Evolutionary conservation across 441 rosid genomes (phyloP), one percentile per base, ranked within the genome.

Genomic region (Aleurites moluccanus): DNA sequence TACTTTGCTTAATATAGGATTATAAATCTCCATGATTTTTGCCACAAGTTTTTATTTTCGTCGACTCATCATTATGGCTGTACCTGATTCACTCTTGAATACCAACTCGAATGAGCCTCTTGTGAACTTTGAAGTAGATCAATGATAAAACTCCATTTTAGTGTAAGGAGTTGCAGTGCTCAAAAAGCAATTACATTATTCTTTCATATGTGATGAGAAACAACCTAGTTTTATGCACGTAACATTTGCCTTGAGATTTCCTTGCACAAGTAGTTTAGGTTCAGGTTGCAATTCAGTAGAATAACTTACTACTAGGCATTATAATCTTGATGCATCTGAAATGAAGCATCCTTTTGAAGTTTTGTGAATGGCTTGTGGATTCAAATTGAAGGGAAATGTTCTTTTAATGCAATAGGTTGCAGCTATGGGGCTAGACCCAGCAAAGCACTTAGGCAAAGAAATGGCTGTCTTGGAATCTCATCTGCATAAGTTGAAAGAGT

Each of bases 401-500:
- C 56, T 73, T 81, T 55, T 64, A 42, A 57, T 77, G 68, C 75
- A 80, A 79, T 78, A 96, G 99, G 98, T 96, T 63, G 98, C 98
- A 53, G 96, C 98, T 73, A 86, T 93, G 83, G 99, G 99, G 40
- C 80, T 96, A 84, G 88, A 92, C 75, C 98, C 97, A 33, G 83
- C 86, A 20, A 92, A 90, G 83, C 99, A 93, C 73, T 86, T 96
- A 85, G 97, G 97, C 47, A 92, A 90, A 87, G 97, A 90, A 80
- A 60, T 96, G 73, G 83, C 91, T 64, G 77, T 69, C 84, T 78
- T 96, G 94, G 80, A 85, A 55, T 75, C 93, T 53, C 73, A 92
- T 84, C 87, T 96, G 72, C 87, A 92, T 68, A 90, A 92, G 79
- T 81, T 96, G 79, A 92, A 96, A 83, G 97, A 90, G 99, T 96